Evolutionary conservation across 2,329 filamentous ascomycete genomes (phyloP), one percentile per base, ranked within the genome.

Genomic region (Sporothrix curviconia): DNA sequence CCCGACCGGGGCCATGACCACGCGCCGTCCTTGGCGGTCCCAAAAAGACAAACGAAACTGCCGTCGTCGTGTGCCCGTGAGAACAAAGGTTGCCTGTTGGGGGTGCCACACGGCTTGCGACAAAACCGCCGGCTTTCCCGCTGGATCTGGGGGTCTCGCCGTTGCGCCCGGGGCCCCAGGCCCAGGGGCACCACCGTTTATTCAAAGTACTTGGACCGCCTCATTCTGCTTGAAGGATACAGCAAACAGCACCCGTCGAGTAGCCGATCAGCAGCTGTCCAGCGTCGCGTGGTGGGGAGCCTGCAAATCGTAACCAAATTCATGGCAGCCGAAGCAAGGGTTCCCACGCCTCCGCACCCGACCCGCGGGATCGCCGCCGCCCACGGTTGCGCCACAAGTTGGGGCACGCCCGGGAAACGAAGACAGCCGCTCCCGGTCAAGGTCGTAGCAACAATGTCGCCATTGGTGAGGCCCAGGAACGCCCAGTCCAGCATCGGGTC

Each of bases 401-500:
- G 12, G 90, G n/a, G 87, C 54, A 99, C 83, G 58, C 83, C n/a
- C n/a, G n/a, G n/a, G 84, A 71, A 96, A 92, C 0, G 85, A 83
- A 14, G 90, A 73, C 59, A 94, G 74, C 30, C 78, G 78, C 67
- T 90, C 85, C 59, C 92, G 82, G 67, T 97, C 94, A 57, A 99
- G 78, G 69, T 99, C 94, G 69, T 92, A 99, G 90, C 90, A 59
- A 92, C 79, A 11, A 97, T 78, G 58, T 97, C 92, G 60, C 92
- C 91, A 66, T 81, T 89, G 62, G 89, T 84, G 61, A 91, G 75
- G 12, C 91, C 94, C 44, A 97, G 76, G 61, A 99, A 87, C 37
- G 87, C 90, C 84, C 95, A 99, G 70, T 99, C 94, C 60, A 99
- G 78, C 74, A 90, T 89, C 0, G 92, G 90, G 69, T 99, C 94